Percentiles rank a stretch among this genome's conserved stretches.
phyloP scores from a whole-genome alignment of 1,284 basidiomycete genomes.

The Xerocomus nothofagi region DNA sequence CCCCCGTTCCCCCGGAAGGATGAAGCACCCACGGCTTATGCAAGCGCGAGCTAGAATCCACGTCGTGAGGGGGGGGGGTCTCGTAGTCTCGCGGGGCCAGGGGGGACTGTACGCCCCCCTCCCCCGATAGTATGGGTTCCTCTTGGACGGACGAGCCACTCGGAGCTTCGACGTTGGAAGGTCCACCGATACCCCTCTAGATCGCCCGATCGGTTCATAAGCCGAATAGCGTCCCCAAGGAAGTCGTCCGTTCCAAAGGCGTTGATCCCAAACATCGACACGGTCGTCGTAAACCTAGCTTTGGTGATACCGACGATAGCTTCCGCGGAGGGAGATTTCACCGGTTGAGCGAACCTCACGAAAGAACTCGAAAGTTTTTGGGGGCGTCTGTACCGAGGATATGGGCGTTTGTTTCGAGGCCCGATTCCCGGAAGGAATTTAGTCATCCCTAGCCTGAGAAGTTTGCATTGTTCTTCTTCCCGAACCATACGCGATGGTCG shows the following conservation, averaged over 20 bases:
- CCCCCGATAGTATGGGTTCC: constrained; percentile 89
- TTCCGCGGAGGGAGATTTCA: constrained; percentile 82
- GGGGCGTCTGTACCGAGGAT: constrained; percentile 95
- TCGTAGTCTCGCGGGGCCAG: constrained; percentile 76
- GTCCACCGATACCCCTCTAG: constrained; percentile 89
- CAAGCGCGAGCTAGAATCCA: constrained; percentile 96
- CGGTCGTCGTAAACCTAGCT: constrained; percentile 95
- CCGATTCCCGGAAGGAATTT: constrained; percentile 98
- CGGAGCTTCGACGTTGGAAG: constrained; percentile 92
- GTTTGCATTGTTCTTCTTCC: constrained; percentile 97
- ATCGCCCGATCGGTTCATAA: constrained; percentile 91
- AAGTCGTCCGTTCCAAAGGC: constrained; percentile 99
- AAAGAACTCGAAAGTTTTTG: constrained; percentile 99
- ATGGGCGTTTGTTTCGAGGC: constrained; percentile 87
- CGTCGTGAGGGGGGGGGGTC: constrained; percentile 87
- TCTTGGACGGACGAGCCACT: constrained; percentile 89
- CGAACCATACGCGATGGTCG: constrained; percentile 29
- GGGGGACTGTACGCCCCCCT: too few relatives aligned
- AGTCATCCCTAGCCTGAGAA: constrained; percentile 97
- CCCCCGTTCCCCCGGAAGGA: constrained; percentile 89
- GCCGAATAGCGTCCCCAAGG: constrained; percentile 90
- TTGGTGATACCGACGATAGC: constrained; percentile 96
- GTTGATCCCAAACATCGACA: constrained; percentile 98
- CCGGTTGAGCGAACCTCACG: constrained; percentile 96
- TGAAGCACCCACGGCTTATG: constrained; percentile 84